Base-by-base conservation (phyloP, 331 rosid genomes). In the Phaseolus coccineus region DNA sequence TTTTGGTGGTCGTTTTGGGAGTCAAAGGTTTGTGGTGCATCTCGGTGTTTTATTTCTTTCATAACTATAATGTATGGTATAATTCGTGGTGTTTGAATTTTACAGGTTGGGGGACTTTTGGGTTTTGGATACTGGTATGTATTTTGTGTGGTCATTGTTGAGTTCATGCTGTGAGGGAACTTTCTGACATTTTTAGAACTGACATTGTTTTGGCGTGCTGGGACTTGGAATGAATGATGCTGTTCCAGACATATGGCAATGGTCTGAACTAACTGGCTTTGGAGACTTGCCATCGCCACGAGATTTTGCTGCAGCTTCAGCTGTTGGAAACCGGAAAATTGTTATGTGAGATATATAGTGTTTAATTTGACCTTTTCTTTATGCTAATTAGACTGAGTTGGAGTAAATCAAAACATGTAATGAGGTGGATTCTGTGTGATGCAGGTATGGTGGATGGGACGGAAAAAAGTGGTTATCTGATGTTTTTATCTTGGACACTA, bases 371-470 rank as follows among this genome's bases (percentile, higher is more conserved):
- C 35, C 33, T 40, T 24, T 75, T 47, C 24, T 31, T 72, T 33
- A 7, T 13, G 30, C 69, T 31, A 2, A 3, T 65, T 76, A 12
- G 56, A 2, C 73, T 62, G n/a, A 70, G 59, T 77, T 48, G 40
- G 77, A 39, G 58, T 82, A 79, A 58, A 62, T 68, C 47, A 28
- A 25, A 44, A 66, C 53, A 48, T 68, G 70, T 82, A 16, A 24
- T 50, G 73, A 70, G 76, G 46, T 33, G 48, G 55, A 63, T 72
- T 79, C 39, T 50, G 74, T 67, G 56, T 81, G 80, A 69, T 87
- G 81, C 87, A 95, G 99, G 97, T 89, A 85, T 84, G 99, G 99
- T 74, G 99, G 99, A 68, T 95, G 99, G 99, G 99, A 95, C 77
- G 99, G 99, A 37, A 95, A 93, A 78, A 95, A 88, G 87, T 95